Percentiles rank a stretch among this genome's conserved stretches.
Conservation (phyloP, 192 early-diverging fungal genomes). For the Coemansia sp. region DNA sequence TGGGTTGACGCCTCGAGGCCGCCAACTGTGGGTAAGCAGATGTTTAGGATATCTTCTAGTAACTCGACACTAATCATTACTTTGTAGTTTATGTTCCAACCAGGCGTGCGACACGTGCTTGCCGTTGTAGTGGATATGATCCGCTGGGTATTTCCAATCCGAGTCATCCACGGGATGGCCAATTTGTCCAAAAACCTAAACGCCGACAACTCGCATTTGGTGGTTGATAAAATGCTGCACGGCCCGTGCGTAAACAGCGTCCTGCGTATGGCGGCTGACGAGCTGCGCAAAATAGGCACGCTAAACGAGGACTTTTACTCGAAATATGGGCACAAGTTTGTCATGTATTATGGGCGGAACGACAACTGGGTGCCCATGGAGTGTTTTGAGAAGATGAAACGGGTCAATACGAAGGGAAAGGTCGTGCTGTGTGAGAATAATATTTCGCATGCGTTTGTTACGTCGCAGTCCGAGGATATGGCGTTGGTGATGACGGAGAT, state of each 20-base stretch:
- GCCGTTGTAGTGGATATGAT: conserved; percentile 42
- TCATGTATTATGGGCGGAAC: conserved; percentile 73
- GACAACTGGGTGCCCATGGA: conserved; percentile 79
- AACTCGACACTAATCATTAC: no score
- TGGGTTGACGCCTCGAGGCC: conserved; percentile 72
- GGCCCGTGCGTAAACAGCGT: conserved; percentile 62
- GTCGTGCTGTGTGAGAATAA: conserved; percentile 68
- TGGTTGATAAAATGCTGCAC: conserved; percentile 67
- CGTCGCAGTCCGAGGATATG: conserved; percentile 38
- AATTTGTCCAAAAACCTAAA: conserved; percentile 21
- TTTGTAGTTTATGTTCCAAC: conserved; percentile 20
- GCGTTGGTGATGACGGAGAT: conserved; percentile 28
- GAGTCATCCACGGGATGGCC: conserved; percentile 20
- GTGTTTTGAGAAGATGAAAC: conserved; percentile 66
- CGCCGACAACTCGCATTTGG: conserved; percentile 56
- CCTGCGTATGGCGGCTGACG: conserved; percentile 68
- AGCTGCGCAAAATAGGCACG: conserved; percentile 68
- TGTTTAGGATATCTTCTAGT: no score
- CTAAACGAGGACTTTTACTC: conserved; percentile 68
- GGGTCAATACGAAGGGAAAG: conserved; percentile 63
- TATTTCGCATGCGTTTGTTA: conserved; percentile 81
- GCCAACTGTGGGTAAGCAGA: conserved; percentile 40
- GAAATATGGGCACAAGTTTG: conserved; percentile 59
- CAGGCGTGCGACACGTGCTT: conserved; percentile 25
- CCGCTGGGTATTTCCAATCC: conserved; percentile 31